Conservation (phyloP, 2,329 filamentous ascomycete genomes). For the Calonectria henricotiae region DNA sequence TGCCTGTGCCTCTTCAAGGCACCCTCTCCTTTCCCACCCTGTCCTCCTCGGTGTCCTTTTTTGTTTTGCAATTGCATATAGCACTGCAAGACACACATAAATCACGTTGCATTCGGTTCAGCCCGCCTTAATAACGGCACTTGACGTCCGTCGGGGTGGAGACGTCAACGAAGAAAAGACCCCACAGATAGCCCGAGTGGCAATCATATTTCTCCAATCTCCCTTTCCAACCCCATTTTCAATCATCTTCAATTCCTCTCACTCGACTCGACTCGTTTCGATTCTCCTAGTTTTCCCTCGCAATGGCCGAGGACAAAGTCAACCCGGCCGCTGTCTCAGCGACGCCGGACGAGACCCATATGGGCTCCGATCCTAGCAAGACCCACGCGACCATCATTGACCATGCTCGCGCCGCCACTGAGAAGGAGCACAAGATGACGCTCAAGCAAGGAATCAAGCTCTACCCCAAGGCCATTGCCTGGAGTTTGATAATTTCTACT, state of each 20-base stretch:
- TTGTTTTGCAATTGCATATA: not conserved
- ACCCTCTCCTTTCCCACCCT: not conserved
- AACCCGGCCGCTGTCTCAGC: slow-evolving; percentile 42
- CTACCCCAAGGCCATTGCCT: slow-evolving; percentile 89
- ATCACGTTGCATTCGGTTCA: slow-evolving; percentile 20
- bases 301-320: slow-evolving; percentile 42
- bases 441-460: slow-evolving; percentile 83
- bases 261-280: not conserved
- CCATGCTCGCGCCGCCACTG: slow-evolving; percentile 64
- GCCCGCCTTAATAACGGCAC: slow-evolving; percentile 13
- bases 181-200: slow-evolving; percentile 36
- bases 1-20: not conserved
- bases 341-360: slow-evolving; percentile 25
- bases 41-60: not conserved
- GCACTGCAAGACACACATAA: not conserved
- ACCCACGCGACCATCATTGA: slow-evolving; percentile 55
- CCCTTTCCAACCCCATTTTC: slow-evolving; percentile 15
- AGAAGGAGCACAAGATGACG: slow-evolving; percentile 80
- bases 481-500: slow-evolving; percentile 90
- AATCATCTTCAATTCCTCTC: slow-evolving; percentile 17
- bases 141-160: slow-evolving; percentile 32
- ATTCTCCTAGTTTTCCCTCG: not conserved
- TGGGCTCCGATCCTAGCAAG: slow-evolving; percentile 45
- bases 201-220: slow-evolving; percentile 28
- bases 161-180: slow-evolving; percentile 33